Evolutionary conservation across 2,329 filamentous ascomycete genomes (phyloP), one percentile per base, ranked within the genome.

Genomic region (Aspergillus felis): DNA sequence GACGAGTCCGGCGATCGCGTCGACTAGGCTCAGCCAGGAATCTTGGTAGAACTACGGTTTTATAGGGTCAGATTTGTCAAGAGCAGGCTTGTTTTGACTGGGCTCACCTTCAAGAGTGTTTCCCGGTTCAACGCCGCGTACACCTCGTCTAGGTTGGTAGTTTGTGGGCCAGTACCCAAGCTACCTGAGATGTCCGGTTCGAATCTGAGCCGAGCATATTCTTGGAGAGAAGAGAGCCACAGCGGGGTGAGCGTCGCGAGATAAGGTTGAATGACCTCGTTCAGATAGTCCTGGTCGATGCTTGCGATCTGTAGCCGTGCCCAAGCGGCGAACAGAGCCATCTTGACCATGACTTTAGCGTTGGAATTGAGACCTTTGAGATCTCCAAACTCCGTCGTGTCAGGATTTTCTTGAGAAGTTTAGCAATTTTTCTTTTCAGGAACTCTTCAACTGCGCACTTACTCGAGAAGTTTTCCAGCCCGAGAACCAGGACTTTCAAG

Each of bases 121-220:
- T 99, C 92, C 20, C 94, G 85, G 71, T 97, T 97, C 61, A 99
- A 79, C 0, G 94, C 93, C 38, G 94, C 91, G 69, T 99, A 99
- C 24, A 97, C 91, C 1, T 91, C 92, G 69, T 97, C 93, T 12
- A 97, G 80, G 69, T 92, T 93, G 27, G 91, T 90, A 29, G 91
- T 92, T 44, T 92, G 79, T 3, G 89, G 90, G 0, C 89, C 87
- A 3, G 91, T 90, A 0, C 91, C 91, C 51, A 95, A 80, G 5
- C 89, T 95, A 74, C 91, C 92, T 1, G 93, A 97, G 52, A 97
- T 97, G 66, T 99, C 94, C 0, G 95, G 94, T 79, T 99, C 95
- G 70, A 99, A 99, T 49, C 92, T 84, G 58, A 99, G 78, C 3
- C 92, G 87, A 7, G 95, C 93, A 78, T 96, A 99, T 69, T 99